phyloP scores from a whole-genome alignment of 164 flowering plant species.

The Magnolia kwangsiensis region DNA sequence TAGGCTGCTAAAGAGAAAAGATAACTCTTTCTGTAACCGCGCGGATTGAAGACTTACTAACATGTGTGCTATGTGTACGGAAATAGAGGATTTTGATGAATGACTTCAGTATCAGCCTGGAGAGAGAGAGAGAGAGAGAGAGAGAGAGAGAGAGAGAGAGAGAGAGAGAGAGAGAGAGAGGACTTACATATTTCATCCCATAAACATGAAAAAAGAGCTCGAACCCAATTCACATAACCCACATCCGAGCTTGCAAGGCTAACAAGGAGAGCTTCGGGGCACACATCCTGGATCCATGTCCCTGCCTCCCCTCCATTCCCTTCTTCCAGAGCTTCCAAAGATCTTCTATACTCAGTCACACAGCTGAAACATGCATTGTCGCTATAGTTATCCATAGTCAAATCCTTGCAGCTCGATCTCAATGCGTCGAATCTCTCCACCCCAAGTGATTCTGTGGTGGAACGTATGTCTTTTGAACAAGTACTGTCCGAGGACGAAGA shows the following conservation, averaged over 20 bases:
- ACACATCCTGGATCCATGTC: constrained; percentile 2
- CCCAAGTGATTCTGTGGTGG: constrained; percentile 5
- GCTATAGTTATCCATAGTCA: constrained; percentile 2
- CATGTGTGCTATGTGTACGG: too few species aligned
- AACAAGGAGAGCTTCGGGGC: constrained; percentile 26
- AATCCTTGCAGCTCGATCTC: constrained; percentile 10
- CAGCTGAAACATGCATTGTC: constrained; percentile 21
- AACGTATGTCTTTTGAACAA: constrained; percentile 7
- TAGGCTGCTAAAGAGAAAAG: too few species aligned
- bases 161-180: not conserved
- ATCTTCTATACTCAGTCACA: constrained; percentile 11
- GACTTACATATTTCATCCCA: constrained; percentile 26
- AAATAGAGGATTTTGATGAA: too few species aligned
- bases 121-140: not conserved
- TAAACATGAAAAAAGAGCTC: constrained; percentile 25
- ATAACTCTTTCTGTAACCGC: too few species aligned
- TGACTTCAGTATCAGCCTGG: too few species aligned
- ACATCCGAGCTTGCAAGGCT: constrained; percentile 26
- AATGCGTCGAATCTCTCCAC: constrained; percentile 11
- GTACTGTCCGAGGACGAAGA: constrained; percentile 1
- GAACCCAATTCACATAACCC: constrained; percentile 18
- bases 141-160: too few species aligned
- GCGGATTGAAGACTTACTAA: too few species aligned
- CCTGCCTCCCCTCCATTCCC: constrained; percentile 1
- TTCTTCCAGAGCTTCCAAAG: constrained; percentile 16